Conservation (phyloP, 2,329 filamentous ascomycete species). For the Arthroderma sp. region DNA sequence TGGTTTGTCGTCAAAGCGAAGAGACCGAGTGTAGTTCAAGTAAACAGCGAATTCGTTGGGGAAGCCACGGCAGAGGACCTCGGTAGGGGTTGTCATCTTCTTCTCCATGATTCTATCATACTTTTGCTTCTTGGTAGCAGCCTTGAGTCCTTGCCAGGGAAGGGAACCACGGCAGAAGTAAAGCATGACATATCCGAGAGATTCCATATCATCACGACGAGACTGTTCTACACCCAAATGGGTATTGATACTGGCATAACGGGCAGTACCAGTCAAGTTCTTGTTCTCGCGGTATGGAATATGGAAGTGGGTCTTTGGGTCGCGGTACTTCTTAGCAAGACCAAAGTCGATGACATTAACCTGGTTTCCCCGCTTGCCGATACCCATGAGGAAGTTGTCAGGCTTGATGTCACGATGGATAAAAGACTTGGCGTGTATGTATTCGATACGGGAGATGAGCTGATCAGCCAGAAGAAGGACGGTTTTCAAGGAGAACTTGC, state of each 20-base stretch:
- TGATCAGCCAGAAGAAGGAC: constrained; percentile 93
- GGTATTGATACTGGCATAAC: constrained; percentile 98
- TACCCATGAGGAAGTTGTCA: constrained; percentile 99
- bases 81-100: constrained; percentile 99
- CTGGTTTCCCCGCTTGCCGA: constrained; percentile 97
- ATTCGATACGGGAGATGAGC: constrained; percentile 97
- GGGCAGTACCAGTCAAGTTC: constrained; percentile 96
- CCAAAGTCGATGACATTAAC: constrained; percentile 99
- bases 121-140: constrained; percentile 99
- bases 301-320: constrained; percentile 99
- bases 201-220: constrained; percentile 98
- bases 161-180: constrained; percentile 99
- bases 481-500: constrained; percentile 98
- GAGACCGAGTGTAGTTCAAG: constrained; percentile 95
- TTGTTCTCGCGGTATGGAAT: constrained; percentile 99
- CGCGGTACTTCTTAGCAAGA: constrained; percentile 98
- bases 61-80: constrained; percentile 97
- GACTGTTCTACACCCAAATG: constrained; percentile 98
- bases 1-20: constrained; percentile 98
- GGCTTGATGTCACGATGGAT: constrained; percentile 99
- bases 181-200: constrained; percentile 96
- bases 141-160: constrained; percentile 96
- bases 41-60: constrained; percentile 99
- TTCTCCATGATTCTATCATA: constrained; percentile 99
- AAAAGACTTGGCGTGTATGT: constrained; percentile 98